These are phyloP conservation scores for Pneumocystis murina DNA, from an alignment of 1,139 yeast species.

Conservation along the genomic window DNA sequence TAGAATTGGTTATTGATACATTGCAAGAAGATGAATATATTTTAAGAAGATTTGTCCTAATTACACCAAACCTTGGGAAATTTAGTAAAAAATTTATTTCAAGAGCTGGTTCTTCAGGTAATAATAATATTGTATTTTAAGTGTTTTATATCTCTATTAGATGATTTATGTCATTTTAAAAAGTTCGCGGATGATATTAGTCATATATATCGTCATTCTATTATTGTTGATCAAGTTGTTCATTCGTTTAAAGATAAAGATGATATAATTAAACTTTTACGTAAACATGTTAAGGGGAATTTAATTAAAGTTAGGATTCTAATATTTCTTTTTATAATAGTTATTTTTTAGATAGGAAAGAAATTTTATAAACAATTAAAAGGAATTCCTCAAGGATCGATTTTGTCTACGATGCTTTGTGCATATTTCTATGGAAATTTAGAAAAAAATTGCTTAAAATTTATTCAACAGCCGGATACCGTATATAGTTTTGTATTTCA, in stretches of 20 bases:
- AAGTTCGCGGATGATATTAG: constrained; percentile 3
- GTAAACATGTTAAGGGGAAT: constrained; percentile 30
- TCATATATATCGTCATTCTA: constrained; percentile 3
- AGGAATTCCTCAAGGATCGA: constrained; percentile 83
- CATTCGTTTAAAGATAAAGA: constrained; percentile 8
- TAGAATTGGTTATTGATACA: constrained; percentile 4
- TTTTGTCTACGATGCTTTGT: constrained; percentile 61
- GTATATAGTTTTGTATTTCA: constrained; percentile 21
- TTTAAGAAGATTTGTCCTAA: constrained; percentile 8
- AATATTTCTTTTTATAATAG: not conserved
- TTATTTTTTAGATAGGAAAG: constrained; percentile 18
- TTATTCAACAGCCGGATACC: constrained; percentile 19
- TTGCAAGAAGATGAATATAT: constrained; percentile 9
- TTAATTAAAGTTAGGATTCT: constrained; percentile 20
- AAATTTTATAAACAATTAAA: constrained; percentile 33
- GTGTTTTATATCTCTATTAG: not conserved
- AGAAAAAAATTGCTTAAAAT: constrained; percentile 33
- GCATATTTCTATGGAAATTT: constrained; percentile 58
- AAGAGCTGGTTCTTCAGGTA: constrained; percentile 3
- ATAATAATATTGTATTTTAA: not conserved
- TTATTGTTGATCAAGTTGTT: constrained; percentile 8
- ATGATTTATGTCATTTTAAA: constrained; percentile 3
- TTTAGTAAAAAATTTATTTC: constrained; percentile 2
- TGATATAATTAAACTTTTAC: constrained; percentile 17
- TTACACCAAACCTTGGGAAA: constrained; percentile 4